Evolutionary conservation across 805 yeast species (phyloP).

Genomic region (Peterozyma xylosa): DNA sequence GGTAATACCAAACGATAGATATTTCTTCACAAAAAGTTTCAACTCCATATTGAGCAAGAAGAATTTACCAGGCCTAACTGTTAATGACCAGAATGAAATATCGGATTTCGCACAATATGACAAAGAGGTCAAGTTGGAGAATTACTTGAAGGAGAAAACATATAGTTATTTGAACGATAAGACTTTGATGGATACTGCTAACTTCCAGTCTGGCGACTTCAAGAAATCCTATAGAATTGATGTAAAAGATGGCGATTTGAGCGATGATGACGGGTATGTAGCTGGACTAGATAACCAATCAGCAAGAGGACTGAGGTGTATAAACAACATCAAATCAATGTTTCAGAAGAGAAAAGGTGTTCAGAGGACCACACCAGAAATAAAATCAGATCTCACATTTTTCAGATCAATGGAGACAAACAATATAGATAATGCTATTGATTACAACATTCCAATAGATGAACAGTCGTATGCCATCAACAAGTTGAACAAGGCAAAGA

Average conservation of each 20-base stretch:
- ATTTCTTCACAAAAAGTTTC: not conserved
- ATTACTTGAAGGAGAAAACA: not conserved
- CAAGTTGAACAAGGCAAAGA: not conserved
- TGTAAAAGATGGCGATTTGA: not conserved
- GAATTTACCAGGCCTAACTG: not conserved
- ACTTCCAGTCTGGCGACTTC: not conserved
- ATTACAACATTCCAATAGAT: conserved; percentile 7
- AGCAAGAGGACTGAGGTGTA: not conserved
- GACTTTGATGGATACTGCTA: not conserved
- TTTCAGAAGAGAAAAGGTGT: not conserved
- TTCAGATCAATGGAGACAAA: conserved; percentile 7
- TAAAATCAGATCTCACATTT: conserved; percentile 1
- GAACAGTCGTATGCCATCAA: conserved; percentile 3
- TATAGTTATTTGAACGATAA: not conserved
- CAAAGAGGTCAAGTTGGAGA: not conserved
- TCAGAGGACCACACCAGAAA: not conserved
- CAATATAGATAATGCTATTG: conserved; percentile 4
- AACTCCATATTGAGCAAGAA: not conserved
- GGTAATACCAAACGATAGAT: not conserved
- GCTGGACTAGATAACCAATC: conserved; percentile 4
- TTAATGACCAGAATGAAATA: not conserved
- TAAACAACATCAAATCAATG: not conserved
- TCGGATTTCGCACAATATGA: not conserved
- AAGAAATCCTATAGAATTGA: conserved; percentile 2
- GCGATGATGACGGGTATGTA: not conserved